These are phyloP conservation scores for Erysimum cheiri DNA, from an alignment of 441 rosid species.

Conservation along the genomic window DNA sequence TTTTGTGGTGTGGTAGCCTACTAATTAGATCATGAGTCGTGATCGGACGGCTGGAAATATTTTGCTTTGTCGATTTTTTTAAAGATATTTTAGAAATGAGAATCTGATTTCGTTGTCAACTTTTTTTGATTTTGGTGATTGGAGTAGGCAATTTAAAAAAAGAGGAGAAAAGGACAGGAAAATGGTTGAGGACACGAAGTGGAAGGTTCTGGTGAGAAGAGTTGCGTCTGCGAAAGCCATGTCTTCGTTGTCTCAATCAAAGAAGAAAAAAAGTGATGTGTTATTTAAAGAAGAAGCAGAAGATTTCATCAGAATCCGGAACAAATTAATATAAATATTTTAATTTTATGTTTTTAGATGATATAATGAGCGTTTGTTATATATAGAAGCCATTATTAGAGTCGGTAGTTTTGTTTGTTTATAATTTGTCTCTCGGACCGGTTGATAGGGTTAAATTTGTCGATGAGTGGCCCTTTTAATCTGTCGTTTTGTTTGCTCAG, in stretches of 20 bases:
- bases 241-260: slow-evolving; percentile 58
- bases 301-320: slow-evolving; percentile 42
- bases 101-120: slow-evolving; percentile 23
- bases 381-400: slow-evolving; percentile 20
- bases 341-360: background rate
- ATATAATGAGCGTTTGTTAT: background rate
- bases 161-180: slow-evolving; percentile 54
- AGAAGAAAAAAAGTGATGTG: slow-evolving; percentile 45
- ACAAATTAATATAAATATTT: slow-evolving; percentile 1
- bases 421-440: slow-evolving; percentile 20
- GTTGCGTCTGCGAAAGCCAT: slow-evolving; percentile 73
- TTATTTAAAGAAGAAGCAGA: slow-evolving; percentile 39
- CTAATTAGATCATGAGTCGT: slow-evolving; percentile 33
- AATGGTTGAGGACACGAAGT: slow-evolving; percentile 56
- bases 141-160: slow-evolving; percentile 73
- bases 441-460: slow-evolving; percentile 41
- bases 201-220: slow-evolving; percentile 77
- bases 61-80: background rate
- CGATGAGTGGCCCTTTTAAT: slow-evolving; percentile 34
- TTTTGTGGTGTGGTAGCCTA: slow-evolving; percentile 44
- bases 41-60: slow-evolving; percentile 33
- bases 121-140: slow-evolving; percentile 12
- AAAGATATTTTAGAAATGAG: slow-evolving; percentile 9
- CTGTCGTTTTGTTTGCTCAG: slow-evolving; percentile 14
- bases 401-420: slow-evolving; percentile 3